These are phyloP conservation scores for Euphorbia lathyris DNA, from an alignment of 345 rosid genomes.

Conservation along the genomic window DNA sequence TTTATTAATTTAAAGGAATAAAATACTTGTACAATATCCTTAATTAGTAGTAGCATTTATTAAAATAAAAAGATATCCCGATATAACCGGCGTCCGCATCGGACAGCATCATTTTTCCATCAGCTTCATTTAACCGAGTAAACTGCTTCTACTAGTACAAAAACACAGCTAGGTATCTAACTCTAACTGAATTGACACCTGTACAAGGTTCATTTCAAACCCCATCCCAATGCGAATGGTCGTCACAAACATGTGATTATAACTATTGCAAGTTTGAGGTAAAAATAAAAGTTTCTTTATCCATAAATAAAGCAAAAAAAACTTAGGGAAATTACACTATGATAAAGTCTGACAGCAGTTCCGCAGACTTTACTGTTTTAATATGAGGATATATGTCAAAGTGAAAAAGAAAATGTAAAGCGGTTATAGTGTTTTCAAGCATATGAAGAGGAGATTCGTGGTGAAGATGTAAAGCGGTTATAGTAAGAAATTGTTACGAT, in stretches of 20 bases:
- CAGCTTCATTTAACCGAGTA: not conserved
- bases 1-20: not conserved
- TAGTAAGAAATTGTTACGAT: too few species aligned
- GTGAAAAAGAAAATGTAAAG: not conserved
- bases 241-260: too few species aligned
- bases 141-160: too few species aligned
- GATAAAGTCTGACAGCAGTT: not conserved
- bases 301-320: not conserved
- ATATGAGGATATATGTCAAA: too few species aligned
- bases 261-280: not conserved
- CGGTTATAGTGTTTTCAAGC: too few species aligned
- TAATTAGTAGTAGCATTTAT: too few species aligned
- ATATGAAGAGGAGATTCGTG: too few species aligned
- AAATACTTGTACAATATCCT: too few species aligned
- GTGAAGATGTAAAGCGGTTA: too few species aligned
- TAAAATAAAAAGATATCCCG: constrained; percentile 3
- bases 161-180: not conserved
- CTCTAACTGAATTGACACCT: not conserved
- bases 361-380: not conserved
- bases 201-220: not conserved
- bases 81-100: constrained; percentile 15
- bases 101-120: not conserved
- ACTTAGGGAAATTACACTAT: not conserved
- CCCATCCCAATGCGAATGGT: too few species aligned
- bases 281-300: not conserved